Base-by-base conservation (phyloP, 139 green algal genomes). In the Diplosphaera chodatii region DNA sequence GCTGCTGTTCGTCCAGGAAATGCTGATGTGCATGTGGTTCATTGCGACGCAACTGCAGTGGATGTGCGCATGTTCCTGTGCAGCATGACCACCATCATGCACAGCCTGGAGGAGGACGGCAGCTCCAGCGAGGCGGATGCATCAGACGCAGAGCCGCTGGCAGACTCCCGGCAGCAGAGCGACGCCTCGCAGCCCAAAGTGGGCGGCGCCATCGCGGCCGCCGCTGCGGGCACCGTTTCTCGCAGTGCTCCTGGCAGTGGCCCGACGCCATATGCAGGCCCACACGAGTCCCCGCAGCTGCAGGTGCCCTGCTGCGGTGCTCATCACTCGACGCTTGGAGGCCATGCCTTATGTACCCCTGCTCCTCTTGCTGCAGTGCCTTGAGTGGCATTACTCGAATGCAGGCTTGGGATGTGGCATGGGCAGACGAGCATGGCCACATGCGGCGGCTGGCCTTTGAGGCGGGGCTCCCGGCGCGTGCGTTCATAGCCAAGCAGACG, bases 51-150 rank as follows among this genome's bases (percentile, higher is more conserved):
- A n/a, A n/a, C n/a, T n/a, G n/a, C n/a, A n/a, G n/a, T n/a, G n/a
- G n/a, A n/a, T n/a, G n/a, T n/a, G n/a, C 37, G 37, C 37, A 48
- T 10, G 8, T 48, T 6, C 37, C 6, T 18, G 25, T 25, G 48
- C 48, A 59, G 48, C 48, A 59, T 59, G 48, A 59, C 48, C 16
- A 59, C 48, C 48, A 59, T 59, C 48, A 59, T 59, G 48, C 48
- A 59, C 48, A 59, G 48, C 48, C 48, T 59, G 48, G 48, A 59
- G 18, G 48, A 59, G 48, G 48, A 59, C 48, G 48, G 48, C 48
- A 59, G 48, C 48, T 59, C 48, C 48, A 25, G 18, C 16, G 48
- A 59, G 48, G 16, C 48, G 8, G 48, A 59, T 10, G 48, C 48
- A 18, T 25, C 48, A 5, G 48, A 59, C 8, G 48, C 48, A 18